Evolutionary conservation across 106 monocot species (phyloP).

Genomic region (Acorus gramineus): DNA sequence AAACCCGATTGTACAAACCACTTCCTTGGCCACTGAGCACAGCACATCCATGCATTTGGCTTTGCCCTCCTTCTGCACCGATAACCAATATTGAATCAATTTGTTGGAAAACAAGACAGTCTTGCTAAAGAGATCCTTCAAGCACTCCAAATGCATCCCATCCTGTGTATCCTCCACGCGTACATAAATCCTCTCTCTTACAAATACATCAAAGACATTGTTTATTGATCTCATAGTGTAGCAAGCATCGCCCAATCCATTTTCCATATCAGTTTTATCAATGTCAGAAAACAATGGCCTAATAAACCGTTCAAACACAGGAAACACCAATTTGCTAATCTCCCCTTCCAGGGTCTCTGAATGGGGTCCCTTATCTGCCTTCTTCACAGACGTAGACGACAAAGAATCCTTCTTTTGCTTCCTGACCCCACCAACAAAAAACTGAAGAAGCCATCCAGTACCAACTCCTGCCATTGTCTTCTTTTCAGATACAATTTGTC

Average conservation of each 20-base stretch:
- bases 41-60: slow-evolving; percentile 27
- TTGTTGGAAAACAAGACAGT: slow-evolving; percentile 34
- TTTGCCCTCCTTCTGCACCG: slow-evolving; percentile 14
- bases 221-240: slow-evolving; percentile 66
- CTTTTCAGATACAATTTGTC: slow-evolving; percentile 43
- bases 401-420: slow-evolving; percentile 14
- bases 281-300: slow-evolving; percentile 59
- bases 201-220: slow-evolving; percentile 34
- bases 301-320: slow-evolving; percentile 71
- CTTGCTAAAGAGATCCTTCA: slow-evolving; percentile 46
- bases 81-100: slow-evolving; percentile 35
- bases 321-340: slow-evolving; percentile 46
- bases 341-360: slow-evolving; percentile 25
- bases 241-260: slow-evolving; percentile 35
- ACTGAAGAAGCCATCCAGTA: slow-evolving; percentile 48
- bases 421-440: slow-evolving; percentile 45
- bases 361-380: slow-evolving; percentile 6
- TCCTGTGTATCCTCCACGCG: slow-evolving; percentile 60
- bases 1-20: slow-evolving; percentile 38
- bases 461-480: slow-evolving; percentile 43
- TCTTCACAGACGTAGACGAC: slow-evolving; percentile 12
- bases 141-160: slow-evolving; percentile 45
- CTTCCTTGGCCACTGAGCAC: slow-evolving; percentile 38
- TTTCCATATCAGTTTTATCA: slow-evolving; percentile 27
- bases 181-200: slow-evolving; percentile 70